Conservation (phyloP, 768 basidiomycete genomes). For the Infundibulicybe gibba region DNA sequence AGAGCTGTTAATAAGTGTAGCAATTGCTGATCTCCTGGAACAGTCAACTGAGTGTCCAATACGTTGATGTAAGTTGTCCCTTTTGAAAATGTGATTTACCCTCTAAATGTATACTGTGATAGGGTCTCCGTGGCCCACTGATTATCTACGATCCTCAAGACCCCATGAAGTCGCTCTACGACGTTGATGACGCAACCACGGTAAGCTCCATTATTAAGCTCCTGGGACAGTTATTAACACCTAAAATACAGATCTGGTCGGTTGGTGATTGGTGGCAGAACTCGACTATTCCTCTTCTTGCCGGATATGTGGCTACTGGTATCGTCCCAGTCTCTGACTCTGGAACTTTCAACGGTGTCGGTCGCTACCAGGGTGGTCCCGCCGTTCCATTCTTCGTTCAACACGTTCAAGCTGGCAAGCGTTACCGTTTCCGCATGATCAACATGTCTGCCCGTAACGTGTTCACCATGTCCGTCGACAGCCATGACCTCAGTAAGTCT, state of each 20-base stretch:
- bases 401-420: constrained; percentile 25
- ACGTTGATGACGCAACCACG: too few relatives aligned
- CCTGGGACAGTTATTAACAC: too few relatives aligned
- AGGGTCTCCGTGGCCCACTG: neutral
- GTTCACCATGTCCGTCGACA: constrained; percentile 41
- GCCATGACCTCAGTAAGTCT: constrained; percentile 20
- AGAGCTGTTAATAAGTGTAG: too few relatives aligned
- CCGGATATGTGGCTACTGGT: constrained; percentile 18
- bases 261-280: constrained; percentile 40
- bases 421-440: constrained; percentile 24
- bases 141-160: too few relatives aligned
- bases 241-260: constrained; percentile 16
- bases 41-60: constrained; percentile 10
- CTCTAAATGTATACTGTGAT: too few relatives aligned
- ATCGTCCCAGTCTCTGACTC: constrained; percentile 25
- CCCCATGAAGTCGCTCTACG: too few relatives aligned
- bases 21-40: too few relatives aligned
- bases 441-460: constrained; percentile 27
- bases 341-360: constrained; percentile 36
- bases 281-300: constrained; percentile 20
- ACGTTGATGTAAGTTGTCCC: constrained; percentile 24
- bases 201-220: too few relatives aligned
- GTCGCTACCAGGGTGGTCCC: constrained; percentile 30
- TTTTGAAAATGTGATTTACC: constrained; percentile 36
- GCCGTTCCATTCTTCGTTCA: constrained; percentile 24